These are phyloP conservation scores for Cyberlindnera suaveolens DNA, from an alignment of 805 yeast genomes.

Conservation along the genomic window DNA sequence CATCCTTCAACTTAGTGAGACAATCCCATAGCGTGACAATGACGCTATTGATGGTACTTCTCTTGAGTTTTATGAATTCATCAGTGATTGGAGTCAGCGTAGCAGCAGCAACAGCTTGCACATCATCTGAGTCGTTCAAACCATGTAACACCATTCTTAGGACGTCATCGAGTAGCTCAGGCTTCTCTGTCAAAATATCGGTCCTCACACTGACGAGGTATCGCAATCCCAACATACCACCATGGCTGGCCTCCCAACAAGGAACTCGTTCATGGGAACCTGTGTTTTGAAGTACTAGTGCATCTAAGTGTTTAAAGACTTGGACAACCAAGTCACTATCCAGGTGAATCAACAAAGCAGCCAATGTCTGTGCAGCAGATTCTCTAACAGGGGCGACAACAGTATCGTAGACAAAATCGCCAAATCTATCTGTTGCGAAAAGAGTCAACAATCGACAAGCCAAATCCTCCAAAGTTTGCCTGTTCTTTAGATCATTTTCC, in stretches of 20 bases:
- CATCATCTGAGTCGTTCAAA: slow-evolving; percentile 75
- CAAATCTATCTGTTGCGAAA: slow-evolving; percentile 90
- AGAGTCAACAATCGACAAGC: slow-evolving; percentile 79
- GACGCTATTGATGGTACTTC: slow-evolving; percentile 38
- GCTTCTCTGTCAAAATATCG: slow-evolving; percentile 58
- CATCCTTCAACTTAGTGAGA: slow-evolving; percentile 79
- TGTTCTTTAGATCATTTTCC: slow-evolving; percentile 64
- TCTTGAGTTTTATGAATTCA: slow-evolving; percentile 70
- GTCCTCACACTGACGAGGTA: slow-evolving; percentile 88
- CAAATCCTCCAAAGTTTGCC: slow-evolving; percentile 74
- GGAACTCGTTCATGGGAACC: slow-evolving; percentile 32
- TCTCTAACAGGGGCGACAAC: slow-evolving; percentile 98
- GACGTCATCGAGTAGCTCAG: slow-evolving; percentile 57
- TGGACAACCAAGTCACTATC: slow-evolving; percentile 45
- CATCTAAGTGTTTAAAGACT: slow-evolving; percentile 60
- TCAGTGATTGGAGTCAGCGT: slow-evolving; percentile 84
- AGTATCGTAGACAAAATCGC: slow-evolving; percentile 94
- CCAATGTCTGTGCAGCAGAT: slow-evolving; percentile 90
- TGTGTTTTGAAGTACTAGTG: slow-evolving; percentile 61
- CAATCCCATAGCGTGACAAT: slow-evolving; percentile 86
- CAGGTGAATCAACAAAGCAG: slow-evolving; percentile 78
- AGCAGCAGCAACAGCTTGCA: slow-evolving; percentile 94
- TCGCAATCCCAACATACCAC: slow-evolving; percentile 90
- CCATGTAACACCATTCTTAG: slow-evolving; percentile 86
- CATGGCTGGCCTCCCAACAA: slow-evolving; percentile 97